Conservation (phyloP, 2,329 filamentous ascomycete species). For the Eurotiales sp. region DNA sequence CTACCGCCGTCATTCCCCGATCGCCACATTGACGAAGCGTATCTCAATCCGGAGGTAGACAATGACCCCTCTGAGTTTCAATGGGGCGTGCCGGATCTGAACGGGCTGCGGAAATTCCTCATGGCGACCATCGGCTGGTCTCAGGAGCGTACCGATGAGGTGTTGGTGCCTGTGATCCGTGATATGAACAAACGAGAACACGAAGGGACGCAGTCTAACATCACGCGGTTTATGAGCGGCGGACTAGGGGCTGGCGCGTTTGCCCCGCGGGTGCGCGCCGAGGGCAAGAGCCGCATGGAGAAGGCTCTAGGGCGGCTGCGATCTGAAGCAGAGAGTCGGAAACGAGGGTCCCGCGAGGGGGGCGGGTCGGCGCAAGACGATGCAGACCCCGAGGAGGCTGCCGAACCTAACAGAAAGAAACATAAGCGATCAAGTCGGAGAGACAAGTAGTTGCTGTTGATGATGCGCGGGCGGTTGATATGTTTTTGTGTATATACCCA, state of each 20-base stretch:
- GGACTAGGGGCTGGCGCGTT: slow-evolving; percentile 57
- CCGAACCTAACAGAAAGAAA: neutral
- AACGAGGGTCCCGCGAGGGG: slow-evolving; percentile 9
- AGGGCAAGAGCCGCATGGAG: slow-evolving; percentile 68
- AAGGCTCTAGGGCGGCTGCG: slow-evolving; percentile 68
- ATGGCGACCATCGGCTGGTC: slow-evolving; percentile 93
- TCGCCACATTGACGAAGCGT: slow-evolving; percentile 73
- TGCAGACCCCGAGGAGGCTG: neutral
- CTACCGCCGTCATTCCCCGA: slow-evolving; percentile 77
- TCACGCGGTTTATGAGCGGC: slow-evolving; percentile 87
- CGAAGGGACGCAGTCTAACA: slow-evolving; percentile 93
- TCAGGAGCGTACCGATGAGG: slow-evolving; percentile 87
- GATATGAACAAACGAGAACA: slow-evolving; percentile 88
- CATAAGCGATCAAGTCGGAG: slow-evolving; percentile 2
- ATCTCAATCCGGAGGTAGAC: slow-evolving; percentile 83
- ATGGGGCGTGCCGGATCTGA: slow-evolving; percentile 93
- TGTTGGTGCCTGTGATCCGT: slow-evolving; percentile 88
- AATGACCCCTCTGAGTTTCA: slow-evolving; percentile 72
- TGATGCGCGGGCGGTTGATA: too few relatives aligned
- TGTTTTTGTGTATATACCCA: too few relatives aligned
- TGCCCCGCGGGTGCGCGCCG: slow-evolving; percentile 62
- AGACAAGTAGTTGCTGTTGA: too few relatives aligned
- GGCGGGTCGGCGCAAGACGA: neutral
- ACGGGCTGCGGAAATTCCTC: slow-evolving; percentile 76
- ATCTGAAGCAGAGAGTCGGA: slow-evolving; percentile 45